Percentiles rank a stretch among this genome's conserved stretches.
Evolutionary conservation across 2,329 filamentous ascomycete genomes (phyloP).

Genomic region (Diaporthe sp.): DNA sequence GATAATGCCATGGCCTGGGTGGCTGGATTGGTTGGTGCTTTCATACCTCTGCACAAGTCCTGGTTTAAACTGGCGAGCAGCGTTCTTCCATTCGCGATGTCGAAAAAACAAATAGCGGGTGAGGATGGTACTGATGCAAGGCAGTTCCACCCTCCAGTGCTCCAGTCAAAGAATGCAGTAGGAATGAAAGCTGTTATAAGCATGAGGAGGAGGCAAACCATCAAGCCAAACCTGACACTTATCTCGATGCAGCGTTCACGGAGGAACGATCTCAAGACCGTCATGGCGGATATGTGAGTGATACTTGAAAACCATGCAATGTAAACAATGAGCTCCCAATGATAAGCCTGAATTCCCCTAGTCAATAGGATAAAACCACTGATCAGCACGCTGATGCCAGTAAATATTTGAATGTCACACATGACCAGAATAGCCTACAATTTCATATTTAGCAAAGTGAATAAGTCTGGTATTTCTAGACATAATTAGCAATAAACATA

Average conservation of each 20-base stretch:
- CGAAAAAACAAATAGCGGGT: not conserved
- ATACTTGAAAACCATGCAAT: not conserved
- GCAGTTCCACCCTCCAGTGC: not conserved
- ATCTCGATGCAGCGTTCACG: not conserved
- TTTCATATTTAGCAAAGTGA: not conserved
- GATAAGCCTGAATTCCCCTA: not conserved
- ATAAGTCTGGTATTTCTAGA: no score
- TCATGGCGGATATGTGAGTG: not conserved
- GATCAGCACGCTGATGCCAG: not conserved
- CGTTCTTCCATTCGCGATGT: not conserved
- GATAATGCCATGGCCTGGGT: not conserved
- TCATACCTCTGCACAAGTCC: not conserved
- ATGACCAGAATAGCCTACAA: not conserved
- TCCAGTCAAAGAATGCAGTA: not conserved
- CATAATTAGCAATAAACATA: no score
- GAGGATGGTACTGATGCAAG: not conserved
- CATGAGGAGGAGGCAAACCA: not conserved
- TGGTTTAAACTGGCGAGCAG: not conserved
- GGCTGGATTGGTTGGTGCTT: not conserved
- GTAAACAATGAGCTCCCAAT: not conserved
- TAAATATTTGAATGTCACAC: not conserved
- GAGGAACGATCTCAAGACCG: not conserved
- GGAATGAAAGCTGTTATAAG: not conserved
- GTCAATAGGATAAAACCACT: not conserved
- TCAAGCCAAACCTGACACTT: not conserved